Base-by-base conservation (phyloP, 805 yeast genomes). In the Metschnikowia shivogae region DNA sequence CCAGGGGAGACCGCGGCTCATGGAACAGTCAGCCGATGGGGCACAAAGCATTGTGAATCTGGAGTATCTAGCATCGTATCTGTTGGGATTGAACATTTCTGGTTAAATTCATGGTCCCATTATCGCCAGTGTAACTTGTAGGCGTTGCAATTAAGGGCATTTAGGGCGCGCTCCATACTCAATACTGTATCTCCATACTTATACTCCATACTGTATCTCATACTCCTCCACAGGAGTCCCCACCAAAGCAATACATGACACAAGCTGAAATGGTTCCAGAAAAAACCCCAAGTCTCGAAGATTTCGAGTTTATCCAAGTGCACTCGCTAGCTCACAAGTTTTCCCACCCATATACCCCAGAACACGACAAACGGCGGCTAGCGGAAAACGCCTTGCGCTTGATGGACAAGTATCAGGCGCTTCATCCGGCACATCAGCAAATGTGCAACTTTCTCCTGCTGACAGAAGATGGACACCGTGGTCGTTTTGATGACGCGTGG, bases 391-490 rank as follows among this genome's bases (percentile, higher is more conserved):
- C 54, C 5, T 42, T 64, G 10, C 37, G 32, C 5, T 34, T 65
- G 12, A 63, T 66, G 65, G 56, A 62, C 17, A 45, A 53, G 19
- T 58, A 58, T 44, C 45, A 52, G 30, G 53, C 55, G 3, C 42
- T 62, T 13, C 60, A 60, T 45, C 63, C 65, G 3, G 6, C 19
- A 12, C 47, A 48, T 34, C 36, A 20, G 20, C 45, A 43, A 13
- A 34, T 42, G 30, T 28, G 38, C 9, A 11, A 9, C 14, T 12
- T 31, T 10, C 32, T 47, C 4, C 27, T 19, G 14, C 20, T 30
- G 7, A 22, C n/a, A 10, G 13, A 32, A 27, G 39, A 43, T 29
- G 22, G 34, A 7, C 27, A 33, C 20, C 36, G 44, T 5, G 19
- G 20, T 5, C 42, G 42, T 14, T 50, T 40, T 31, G 47, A 39